Conservation (phyloP, 306 rosid species). For the Castanopsis chinensis region DNA sequence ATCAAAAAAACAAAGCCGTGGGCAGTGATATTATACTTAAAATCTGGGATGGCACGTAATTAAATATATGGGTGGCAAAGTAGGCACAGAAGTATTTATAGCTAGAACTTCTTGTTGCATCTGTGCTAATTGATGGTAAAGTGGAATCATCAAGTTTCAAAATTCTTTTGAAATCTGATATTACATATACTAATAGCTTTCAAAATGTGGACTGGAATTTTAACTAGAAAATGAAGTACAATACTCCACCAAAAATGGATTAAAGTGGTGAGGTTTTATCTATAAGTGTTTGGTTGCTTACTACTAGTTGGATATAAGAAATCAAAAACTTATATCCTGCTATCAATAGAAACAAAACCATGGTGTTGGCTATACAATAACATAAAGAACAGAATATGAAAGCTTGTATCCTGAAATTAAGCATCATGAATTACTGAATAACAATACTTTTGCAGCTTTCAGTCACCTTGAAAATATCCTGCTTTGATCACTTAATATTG, state of each 20-base stretch:
- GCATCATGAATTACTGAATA: neutral
- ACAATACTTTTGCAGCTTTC: neutral
- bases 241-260: neutral
- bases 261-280: neutral
- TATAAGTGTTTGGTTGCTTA: neutral
- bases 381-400: neutral
- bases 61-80: neutral
- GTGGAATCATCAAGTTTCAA: neutral
- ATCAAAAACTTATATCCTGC: neutral
- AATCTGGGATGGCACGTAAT: neutral
- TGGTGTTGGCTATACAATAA: neutral
- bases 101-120: neutral
- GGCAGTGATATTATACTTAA: neutral
- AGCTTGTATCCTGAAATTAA: neutral
- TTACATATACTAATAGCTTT: neutral
- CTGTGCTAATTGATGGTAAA: neutral
- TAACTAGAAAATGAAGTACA: neutral
- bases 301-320: neutral
- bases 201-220: neutral
- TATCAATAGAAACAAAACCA: too few species aligned
- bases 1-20: too few species aligned
- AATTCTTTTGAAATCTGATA: neutral
- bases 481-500: neutral
- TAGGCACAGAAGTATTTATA: neutral
- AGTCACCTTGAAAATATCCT: neutral